These are phyloP conservation scores for Parmelia sp. DNA, from an alignment of 495 filamentous ascomycete genomes.

Conservation along the genomic window DNA sequence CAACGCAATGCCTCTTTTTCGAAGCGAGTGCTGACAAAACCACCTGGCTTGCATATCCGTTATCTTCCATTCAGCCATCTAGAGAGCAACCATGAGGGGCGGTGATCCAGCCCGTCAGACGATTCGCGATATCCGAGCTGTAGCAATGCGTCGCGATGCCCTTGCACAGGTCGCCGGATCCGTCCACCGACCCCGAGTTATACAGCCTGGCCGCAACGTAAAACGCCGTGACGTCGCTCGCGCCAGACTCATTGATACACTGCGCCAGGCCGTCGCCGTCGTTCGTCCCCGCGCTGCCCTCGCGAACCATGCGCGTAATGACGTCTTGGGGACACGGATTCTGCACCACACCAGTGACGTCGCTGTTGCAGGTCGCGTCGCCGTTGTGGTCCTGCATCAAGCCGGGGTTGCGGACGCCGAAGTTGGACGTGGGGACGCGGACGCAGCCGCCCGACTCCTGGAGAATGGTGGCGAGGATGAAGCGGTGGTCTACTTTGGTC, in stretches of 20 bases:
- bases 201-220: constrained; percentile 50
- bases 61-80: not conserved
- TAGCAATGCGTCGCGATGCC: constrained; percentile 52
- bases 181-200: constrained; percentile 49
- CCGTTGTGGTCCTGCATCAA: constrained; percentile 52
- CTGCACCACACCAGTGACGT: constrained; percentile 22
- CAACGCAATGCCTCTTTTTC: not conserved
- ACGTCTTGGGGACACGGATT: constrained; percentile 41
- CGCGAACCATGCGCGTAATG: constrained; percentile 45
- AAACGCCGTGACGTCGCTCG: constrained; percentile 33
- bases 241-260: constrained; percentile 30
- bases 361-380: constrained; percentile 39
- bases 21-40: not conserved
- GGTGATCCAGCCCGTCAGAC: constrained; percentile 44
- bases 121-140: constrained; percentile 51
- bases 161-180: constrained; percentile 40
- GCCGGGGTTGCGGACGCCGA: constrained; percentile 46
- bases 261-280: constrained; percentile 40
- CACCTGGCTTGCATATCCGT: not conserved
- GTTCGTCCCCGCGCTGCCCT: constrained; percentile 39
- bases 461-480: constrained; percentile 52
- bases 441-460: constrained; percentile 57
- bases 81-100: constrained; percentile 23
- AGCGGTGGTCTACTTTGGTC: constrained; percentile 47
- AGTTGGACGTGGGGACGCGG: constrained; percentile 42